Percentiles rank a stretch among this genome's conserved stretches.
phyloP scores from a whole-genome alignment of 2,329 filamentous ascomycete genomes.

The Rachicladosporium sp. region DNA sequence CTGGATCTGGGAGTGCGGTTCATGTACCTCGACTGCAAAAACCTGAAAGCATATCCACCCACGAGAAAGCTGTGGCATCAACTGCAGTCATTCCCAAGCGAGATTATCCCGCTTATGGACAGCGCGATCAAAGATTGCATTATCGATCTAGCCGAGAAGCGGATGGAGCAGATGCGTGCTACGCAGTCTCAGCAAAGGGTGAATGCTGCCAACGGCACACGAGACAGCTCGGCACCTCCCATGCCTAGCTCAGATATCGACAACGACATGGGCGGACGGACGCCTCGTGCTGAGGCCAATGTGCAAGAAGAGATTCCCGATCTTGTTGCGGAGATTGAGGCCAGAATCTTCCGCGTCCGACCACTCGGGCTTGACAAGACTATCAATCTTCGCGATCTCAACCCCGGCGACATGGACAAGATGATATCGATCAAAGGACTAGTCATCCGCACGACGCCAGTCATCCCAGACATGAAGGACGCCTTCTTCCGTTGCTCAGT shows the following conservation, averaged over 20 bases:
- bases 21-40: constrained; percentile 77
- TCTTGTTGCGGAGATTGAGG: constrained; percentile 61
- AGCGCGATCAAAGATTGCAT: constrained; percentile 86
- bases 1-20: constrained; percentile 70
- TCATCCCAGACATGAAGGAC: constrained; percentile 98
- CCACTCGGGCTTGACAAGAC: constrained; percentile 79
- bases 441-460: constrained; percentile 87
- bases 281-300: constrained; percentile 24
- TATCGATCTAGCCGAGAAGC: constrained; percentile 73
- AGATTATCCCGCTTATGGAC: constrained; percentile 95
- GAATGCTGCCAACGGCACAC: constrained; percentile 9
- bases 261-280: constrained; percentile 25
- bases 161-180: constrained; percentile 53
- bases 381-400: constrained; percentile 85
- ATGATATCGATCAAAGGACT: constrained; percentile 89
- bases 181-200: constrained; percentile 17
- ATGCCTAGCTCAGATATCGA: constrained; percentile 67
- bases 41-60: constrained; percentile 83
- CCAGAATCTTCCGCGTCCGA: constrained; percentile 70
- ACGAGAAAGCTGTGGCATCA: constrained; percentile 95
- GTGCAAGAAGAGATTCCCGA: constrained; percentile 49
- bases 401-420: constrained; percentile 93
- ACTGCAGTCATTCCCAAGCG: constrained; percentile 82
- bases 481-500: constrained; percentile 94
- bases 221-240: constrained; percentile 60